A percentile compares a stretch with the other conserved stretches of the same genome.
Conservation (phyloP, 768 basidiomycete genomes). For the Clathrus columnatus region DNA sequence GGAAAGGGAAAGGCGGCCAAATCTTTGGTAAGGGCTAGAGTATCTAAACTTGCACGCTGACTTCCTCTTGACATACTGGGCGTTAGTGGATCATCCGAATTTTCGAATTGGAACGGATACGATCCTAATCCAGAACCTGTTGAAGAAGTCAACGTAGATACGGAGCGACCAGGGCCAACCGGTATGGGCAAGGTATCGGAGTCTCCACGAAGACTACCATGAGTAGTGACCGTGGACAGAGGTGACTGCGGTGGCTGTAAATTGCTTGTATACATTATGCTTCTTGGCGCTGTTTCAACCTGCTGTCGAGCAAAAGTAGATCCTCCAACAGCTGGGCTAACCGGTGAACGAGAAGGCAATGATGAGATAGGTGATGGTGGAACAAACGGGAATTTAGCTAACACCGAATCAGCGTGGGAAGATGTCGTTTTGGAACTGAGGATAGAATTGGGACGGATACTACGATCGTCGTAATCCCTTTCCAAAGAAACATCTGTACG, state of each 20-base stretch:
- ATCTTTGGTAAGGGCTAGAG: conserved; percentile 74
- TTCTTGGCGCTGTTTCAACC: background rate
- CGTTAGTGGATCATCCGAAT: conserved; percentile 33
- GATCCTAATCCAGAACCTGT: conserved; percentile 74
- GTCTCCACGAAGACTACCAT: background rate
- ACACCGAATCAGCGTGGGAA: conserved; percentile 72
- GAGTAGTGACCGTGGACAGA: conserved; percentile 9
- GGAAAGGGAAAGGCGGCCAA: conserved; percentile 76
- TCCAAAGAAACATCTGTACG: conserved; percentile 43
- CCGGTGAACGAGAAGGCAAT: conserved; percentile 59
- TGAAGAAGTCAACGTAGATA: conserved; percentile 60
- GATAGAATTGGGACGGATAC: conserved; percentile 20
- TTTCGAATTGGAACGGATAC: conserved; percentile 80
- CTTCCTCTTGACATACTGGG: conserved; percentile 20
- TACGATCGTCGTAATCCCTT: conserved; percentile 6
- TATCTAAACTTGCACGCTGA: conserved; percentile 71
- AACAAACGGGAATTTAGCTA: conserved; percentile 83
- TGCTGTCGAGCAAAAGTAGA: conserved; percentile 7
- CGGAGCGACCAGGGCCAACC: conserved; percentile 27
- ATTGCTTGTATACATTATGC: background rate
- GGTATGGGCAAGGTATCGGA: background rate
- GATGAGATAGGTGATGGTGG: conserved; percentile 83
- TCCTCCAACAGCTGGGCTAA: background rate
- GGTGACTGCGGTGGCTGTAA: conserved; percentile 12
- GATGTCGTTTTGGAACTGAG: conserved; percentile 29